Conservation (phyloP, 1,284 basidiomycete genomes). For the Ustilago vetiveriae region DNA sequence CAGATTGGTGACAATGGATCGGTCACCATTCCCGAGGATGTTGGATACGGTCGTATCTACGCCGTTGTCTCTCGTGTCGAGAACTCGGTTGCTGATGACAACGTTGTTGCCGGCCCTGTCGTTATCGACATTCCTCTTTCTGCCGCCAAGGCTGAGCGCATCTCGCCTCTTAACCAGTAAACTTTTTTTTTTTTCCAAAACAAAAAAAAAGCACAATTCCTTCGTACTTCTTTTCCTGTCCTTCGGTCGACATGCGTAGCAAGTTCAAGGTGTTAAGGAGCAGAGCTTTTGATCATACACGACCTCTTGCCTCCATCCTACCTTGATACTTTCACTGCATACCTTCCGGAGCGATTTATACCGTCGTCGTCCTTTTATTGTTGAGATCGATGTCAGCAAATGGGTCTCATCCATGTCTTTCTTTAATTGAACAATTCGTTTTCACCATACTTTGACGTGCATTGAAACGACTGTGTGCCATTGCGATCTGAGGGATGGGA, state of each 20-base stretch:
- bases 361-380: no score
- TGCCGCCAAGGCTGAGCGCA: slow-evolving; percentile 32
- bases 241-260: neutral
- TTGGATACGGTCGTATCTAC: slow-evolving; percentile 69
- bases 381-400: no score
- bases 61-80: slow-evolving; percentile 65
- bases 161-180: slow-evolving; percentile 19
- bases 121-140: slow-evolving; percentile 66
- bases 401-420: slow-evolving; percentile 3
- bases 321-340: no score
- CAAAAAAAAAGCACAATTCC: neutral
- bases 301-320: no score
- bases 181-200: neutral
- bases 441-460: slow-evolving; percentile 6
- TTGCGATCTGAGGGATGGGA: no score
- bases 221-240: neutral
- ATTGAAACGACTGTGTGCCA: no score
- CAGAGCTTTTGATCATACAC: neutral
- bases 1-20: slow-evolving; percentile 55
- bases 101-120: slow-evolving; percentile 71
- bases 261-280: neutral
- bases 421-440: slow-evolving; percentile 8
- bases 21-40: slow-evolving; percentile 66
- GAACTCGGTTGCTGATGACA: slow-evolving; percentile 68
- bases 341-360: no score